Evolutionary conservation across 2,329 filamentous ascomycete genomes (phyloP), one percentile per base, ranked within the genome.

Genomic region (Sclerotinia subarctica): DNA sequence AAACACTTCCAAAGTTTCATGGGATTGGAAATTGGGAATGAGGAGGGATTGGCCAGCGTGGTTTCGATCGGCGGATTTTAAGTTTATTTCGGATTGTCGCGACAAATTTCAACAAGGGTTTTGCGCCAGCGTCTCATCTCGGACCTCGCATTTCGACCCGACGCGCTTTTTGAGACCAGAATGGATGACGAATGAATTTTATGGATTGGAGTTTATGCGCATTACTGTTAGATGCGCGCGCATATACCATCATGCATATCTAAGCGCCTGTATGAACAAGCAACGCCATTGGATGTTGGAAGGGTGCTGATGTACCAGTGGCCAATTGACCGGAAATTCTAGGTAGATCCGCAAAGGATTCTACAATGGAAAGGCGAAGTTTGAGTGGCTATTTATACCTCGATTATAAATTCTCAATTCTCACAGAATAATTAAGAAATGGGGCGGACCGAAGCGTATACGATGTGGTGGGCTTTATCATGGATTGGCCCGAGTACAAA

Each of bases 211-310:
- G 17, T 58, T 42, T 51, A 11, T 66, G 54, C 53, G 56, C 42
- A 66, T 66, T 38, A 35, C 60, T 60, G 54, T 52, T 44, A 44
- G 64, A 63, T 63, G 64, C 53, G 68, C 68, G 68, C 65, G 68
- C 68, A 64, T 63, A 69, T n/a, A 44, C 32, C 29, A 60, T 47
- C 32, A 67, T 69, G 65, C 59, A 69, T 6, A 59, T 65, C 51
- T 68, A 69, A 69, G 68, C 68, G 68, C 68, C 59, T 64, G 68
- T 46, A 64, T 38, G 66, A 47, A 52, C n/a, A 51, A n/a, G 47
- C 47, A 66, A 60, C 54, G 32, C 17, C 47, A 24, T 59, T 59
- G 44, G 15, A 56, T 57, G 15, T 56, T 64, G 51, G 60, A 56
- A 7, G 26, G 66, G 26, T 42, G 26, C 32, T 13, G 13, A 17